Evolutionary conservation across 208 protist species (phyloP), one percentile per base, ranked within the genome.

Genomic region (Blastocrithidia nonstop): DNA sequence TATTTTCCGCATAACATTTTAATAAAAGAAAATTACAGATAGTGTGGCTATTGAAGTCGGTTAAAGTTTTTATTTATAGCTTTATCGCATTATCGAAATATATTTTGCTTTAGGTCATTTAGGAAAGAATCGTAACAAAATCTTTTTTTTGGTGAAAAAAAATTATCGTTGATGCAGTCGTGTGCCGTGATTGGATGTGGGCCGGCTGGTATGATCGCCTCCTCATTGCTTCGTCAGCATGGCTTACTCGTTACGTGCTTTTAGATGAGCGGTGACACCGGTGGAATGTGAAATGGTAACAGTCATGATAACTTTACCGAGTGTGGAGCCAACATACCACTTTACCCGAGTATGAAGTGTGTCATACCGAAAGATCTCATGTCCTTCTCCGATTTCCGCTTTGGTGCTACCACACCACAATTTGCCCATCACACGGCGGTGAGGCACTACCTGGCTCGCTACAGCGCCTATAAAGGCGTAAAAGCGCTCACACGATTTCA

Each of bases 221-320:
- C 43, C 22, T 63, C 67, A 6, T 39, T 49, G 16, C 62, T 93
- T 25, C 71, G 79, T 1, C 78, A 82, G 43, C 65, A 64, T 43
- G 84, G 84, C 8, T 41, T 89, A 11, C 45, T 93, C 4, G 84
- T 93, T 21, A 93, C 84, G 1, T 88, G 84, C 61, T 93, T 93
- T 50, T 78, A 93, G 21, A 0, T 88, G 11, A 57, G 54, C 29
- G 28, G 61, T 2, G 57, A 51, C 15, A 63, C 69, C 28, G 84
- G 84, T n/a, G 84, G 84, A 25, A 67, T 93, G 27, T 93, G 84
- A 79, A 40, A 27, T 24, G 71, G 50, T 46, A 76, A 77, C 50
- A 68, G 62, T 4, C 76, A 68, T 42, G 72, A 80, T 26, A 40
- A 69, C 27, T 85, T 87, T 47, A 79, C 68, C 37, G 53, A 48